Conservation (phyloP, 345 rosid genomes). For the Eucalyptus tenuipes region DNA sequence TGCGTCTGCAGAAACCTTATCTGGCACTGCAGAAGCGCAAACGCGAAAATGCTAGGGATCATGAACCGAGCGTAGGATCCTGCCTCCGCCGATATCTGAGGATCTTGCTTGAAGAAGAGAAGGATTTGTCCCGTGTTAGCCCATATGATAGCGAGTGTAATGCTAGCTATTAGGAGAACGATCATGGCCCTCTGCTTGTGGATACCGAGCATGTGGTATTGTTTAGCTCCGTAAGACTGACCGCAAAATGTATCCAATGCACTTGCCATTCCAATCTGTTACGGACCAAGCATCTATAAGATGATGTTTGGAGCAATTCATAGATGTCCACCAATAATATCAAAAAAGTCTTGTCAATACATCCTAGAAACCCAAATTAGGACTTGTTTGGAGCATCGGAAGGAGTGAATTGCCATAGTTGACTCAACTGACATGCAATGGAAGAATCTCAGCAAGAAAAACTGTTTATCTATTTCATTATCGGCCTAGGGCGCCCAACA, state of each 20-base stretch:
- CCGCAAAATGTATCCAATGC: background rate
- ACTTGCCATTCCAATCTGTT: slow-evolving; percentile 11
- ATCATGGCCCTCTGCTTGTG: slow-evolving; percentile 12
- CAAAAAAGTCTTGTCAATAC: background rate
- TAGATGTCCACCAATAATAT: background rate
- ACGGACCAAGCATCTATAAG: background rate
- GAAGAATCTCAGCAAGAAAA: background rate
- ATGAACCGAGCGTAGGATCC: background rate
- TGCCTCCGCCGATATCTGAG: background rate
- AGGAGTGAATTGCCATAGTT: background rate
- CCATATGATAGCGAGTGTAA: background rate
- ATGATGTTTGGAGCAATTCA: background rate
- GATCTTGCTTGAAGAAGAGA: background rate
- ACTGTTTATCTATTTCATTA: background rate
- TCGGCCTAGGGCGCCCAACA: background rate
- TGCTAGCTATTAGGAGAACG: slow-evolving; percentile 4
- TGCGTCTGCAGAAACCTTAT: slow-evolving; percentile 38
- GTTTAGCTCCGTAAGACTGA: background rate
- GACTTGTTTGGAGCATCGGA: background rate
- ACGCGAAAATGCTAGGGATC: background rate
- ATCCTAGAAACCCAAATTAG: background rate
- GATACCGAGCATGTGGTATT: slow-evolving; percentile 9
- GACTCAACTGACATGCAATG: background rate
- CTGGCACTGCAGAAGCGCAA: background rate
- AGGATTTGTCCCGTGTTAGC: background rate